phyloP scores from a whole-genome alignment of 2,329 filamentous ascomycete species.

The Colletotrichum noveboracense region DNA sequence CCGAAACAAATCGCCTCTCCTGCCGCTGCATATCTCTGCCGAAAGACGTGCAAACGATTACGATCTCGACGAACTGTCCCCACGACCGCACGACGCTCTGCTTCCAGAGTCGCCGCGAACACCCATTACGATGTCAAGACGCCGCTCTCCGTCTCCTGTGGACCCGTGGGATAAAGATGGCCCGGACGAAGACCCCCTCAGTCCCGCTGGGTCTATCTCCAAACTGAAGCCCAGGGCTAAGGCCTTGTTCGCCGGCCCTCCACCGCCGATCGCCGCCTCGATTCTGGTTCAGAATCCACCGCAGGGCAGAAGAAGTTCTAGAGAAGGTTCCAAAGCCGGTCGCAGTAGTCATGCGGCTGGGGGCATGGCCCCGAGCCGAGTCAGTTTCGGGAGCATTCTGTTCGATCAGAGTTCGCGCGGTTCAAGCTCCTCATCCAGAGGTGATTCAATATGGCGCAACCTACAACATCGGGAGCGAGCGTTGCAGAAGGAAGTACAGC shows the following conservation, averaged over 20 bases:
- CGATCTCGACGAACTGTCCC: constrained; percentile 43
- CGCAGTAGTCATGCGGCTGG: neutral
- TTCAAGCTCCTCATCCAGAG: constrained; percentile 16
- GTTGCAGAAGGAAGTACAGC: constrained; percentile 52
- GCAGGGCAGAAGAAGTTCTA: neutral
- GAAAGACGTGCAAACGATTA: constrained; percentile 35
- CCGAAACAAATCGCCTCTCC: constrained; percentile 24
- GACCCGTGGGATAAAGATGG: constrained; percentile 6
- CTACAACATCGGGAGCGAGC: constrained; percentile 51
- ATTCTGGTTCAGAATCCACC: constrained; percentile 34
- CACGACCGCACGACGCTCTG: constrained; percentile 34
- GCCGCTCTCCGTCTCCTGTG: constrained; percentile 6
- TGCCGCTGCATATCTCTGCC: constrained; percentile 30
- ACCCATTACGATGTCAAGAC: constrained; percentile 10
- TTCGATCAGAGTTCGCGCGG: constrained; percentile 38
- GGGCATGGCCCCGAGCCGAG: neutral
- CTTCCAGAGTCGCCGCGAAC: constrained; percentile 26
- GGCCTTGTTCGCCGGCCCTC: constrained; percentile 52
- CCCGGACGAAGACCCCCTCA: constrained; percentile 8
- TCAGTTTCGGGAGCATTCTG: constrained; percentile 39
- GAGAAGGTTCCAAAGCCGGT: neutral
- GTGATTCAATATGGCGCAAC: constrained; percentile 52
- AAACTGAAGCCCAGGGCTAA: constrained; percentile 34
- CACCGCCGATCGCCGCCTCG: constrained; percentile 55
- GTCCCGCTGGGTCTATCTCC: constrained; percentile 34